Percentiles rank a stretch among this genome's conserved stretches.
Conservation (phyloP, 768 basidiomycete species). For the Tubosaeta sp. region DNA sequence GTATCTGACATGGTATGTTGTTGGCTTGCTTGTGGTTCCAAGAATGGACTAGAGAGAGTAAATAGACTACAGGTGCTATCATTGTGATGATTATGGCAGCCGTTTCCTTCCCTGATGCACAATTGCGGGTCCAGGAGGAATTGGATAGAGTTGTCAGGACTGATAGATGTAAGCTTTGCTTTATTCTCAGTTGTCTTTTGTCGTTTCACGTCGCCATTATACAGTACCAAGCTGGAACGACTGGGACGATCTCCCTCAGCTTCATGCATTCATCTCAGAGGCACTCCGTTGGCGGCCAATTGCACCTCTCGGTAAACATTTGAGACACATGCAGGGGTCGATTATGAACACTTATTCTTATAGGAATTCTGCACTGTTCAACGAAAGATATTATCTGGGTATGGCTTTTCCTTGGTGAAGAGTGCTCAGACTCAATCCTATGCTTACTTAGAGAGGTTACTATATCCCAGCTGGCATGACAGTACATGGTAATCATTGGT, state of each 20-base stretch:
- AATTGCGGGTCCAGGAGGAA: constrained; percentile 46
- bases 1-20: constrained; percentile 48
- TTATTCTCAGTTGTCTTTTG: neutral
- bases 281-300: constrained; percentile 36
- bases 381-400: constrained; percentile 65
- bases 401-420: constrained; percentile 4
- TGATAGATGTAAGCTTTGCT: constrained; percentile 21
- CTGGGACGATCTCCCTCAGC: constrained; percentile 29
- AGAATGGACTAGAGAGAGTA: neutral
- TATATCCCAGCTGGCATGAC: constrained; percentile 23
- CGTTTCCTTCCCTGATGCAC: constrained; percentile 49
- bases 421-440: constrained; percentile 22
- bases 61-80: constrained; percentile 2
- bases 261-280: constrained; percentile 37
- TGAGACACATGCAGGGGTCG: too few species aligned
- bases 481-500: constrained; percentile 21
- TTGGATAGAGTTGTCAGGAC: constrained; percentile 47
- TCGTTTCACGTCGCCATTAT: neutral
- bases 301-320: constrained; percentile 19
- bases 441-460: constrained; percentile 10
- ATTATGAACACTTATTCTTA: neutral
- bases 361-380: constrained; percentile 54
- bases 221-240: constrained; percentile 38
- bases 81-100: constrained; percentile 51
- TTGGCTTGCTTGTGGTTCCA: neutral